A percentile compares a stretch with the other conserved stretches of the same genome.
phyloP scores from a whole-genome alignment of 257 asterid genomes.

The Euphrasia confusa region DNA sequence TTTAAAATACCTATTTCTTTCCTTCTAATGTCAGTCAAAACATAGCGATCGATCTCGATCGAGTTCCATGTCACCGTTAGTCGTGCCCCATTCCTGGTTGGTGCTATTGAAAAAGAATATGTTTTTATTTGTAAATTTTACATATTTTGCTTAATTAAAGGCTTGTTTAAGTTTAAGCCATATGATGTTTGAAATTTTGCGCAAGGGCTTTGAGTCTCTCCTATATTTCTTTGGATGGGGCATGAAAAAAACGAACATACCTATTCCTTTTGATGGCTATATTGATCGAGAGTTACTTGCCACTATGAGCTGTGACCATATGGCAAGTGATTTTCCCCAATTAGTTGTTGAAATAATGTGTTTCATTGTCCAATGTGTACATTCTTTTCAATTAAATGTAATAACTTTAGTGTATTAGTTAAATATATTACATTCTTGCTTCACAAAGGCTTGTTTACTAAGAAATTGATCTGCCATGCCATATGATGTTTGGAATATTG shows the following conservation, averaged over 20 bases:
- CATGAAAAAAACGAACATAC: constrained; percentile 29
- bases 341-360: too few relatives aligned
- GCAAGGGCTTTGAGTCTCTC: constrained; percentile 69
- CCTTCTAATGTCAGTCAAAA: constrained; percentile 51
- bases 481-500: too few relatives aligned
- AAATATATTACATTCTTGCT: too few relatives aligned
- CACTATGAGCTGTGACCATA: background rate
- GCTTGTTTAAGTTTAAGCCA: constrained; percentile 28
- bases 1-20: constrained; percentile 22
- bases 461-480: too few relatives aligned
- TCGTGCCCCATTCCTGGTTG: too few relatives aligned
- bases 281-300: background rate
- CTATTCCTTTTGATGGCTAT: constrained; percentile 50
- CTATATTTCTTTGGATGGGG: constrained; percentile 23
- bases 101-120: too few relatives aligned
- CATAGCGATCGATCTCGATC: background rate
- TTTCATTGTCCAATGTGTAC: too few relatives aligned
- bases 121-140: background rate
- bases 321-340: background rate
- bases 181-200: constrained; percentile 66
- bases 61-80: background rate
- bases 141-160: background rate
- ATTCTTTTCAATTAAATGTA: too few relatives aligned
- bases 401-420: too few relatives aligned
- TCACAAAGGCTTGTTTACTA: too few relatives aligned